These are phyloP conservation scores for Populus hybrid DNA, from an alignment of 441 rosid genomes.

Conservation along the genomic window DNA sequence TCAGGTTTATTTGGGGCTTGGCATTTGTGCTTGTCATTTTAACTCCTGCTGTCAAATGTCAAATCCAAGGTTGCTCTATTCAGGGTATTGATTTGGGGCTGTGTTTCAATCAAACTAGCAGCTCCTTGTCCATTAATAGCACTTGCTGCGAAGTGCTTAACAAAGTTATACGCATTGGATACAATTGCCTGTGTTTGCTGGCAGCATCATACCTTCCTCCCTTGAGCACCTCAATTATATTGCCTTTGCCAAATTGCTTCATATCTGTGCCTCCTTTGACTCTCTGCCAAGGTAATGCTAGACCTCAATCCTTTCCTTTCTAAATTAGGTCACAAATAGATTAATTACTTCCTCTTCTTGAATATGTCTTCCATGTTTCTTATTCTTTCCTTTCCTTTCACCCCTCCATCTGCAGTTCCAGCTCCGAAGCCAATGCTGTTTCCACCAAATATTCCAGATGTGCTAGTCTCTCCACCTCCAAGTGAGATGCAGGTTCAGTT, in stretches of 20 bases:
- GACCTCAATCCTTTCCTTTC: not conserved
- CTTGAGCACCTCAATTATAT: constrained; percentile 16
- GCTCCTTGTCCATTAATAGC: constrained; percentile 21
- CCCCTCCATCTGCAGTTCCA: constrained; percentile 17
- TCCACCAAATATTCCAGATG: constrained; percentile 19
- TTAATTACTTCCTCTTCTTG: not conserved
- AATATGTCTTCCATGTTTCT: not conserved
- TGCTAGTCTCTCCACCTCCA: constrained; percentile 9
- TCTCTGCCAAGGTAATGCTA: constrained; percentile 31
- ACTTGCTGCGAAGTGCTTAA: constrained; percentile 36
- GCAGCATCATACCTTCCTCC: constrained; percentile 19
- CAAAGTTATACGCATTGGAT: constrained; percentile 27
- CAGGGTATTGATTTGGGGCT: constrained; percentile 20
- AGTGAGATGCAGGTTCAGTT: not conserved
- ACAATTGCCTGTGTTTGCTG: constrained; percentile 36
- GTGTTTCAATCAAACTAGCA: constrained; percentile 25
- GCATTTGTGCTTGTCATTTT: constrained; percentile 9
- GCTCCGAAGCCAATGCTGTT: constrained; percentile 26
- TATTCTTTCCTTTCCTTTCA: too few species aligned
- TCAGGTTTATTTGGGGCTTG: constrained; percentile 12
- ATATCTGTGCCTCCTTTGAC: constrained; percentile 29
- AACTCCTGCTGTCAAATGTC: constrained; percentile 11
- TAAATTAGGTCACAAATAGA: not conserved
- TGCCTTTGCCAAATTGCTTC: constrained; percentile 29
- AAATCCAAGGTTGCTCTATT: constrained; percentile 29